These are phyloP conservation scores for Didymella pomorum DNA, from an alignment of 2,329 filamentous ascomycete species.

Conservation along the genomic window DNA sequence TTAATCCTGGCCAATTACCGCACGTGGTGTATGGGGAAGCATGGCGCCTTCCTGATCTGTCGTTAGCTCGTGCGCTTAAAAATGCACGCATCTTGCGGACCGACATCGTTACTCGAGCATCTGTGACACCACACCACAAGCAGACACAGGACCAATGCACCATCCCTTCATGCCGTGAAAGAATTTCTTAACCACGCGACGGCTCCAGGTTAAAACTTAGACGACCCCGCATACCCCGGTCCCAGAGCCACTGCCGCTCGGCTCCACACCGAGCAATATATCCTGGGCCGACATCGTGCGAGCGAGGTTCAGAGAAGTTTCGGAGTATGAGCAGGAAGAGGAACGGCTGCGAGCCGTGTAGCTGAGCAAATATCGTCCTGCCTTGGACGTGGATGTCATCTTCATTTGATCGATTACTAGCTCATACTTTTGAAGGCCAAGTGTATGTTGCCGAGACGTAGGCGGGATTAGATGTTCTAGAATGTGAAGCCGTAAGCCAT, in stretches of 20 bases:
- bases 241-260: constrained; percentile 2
- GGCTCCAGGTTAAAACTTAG: background rate
- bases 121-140: constrained; percentile 14
- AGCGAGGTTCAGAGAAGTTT: background rate
- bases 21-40: constrained; percentile 22
- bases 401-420: background rate
- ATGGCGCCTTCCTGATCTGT: constrained; percentile 26
- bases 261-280: constrained; percentile 7
- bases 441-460: background rate
- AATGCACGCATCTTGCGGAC: constrained; percentile 9
- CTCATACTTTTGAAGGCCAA: background rate
- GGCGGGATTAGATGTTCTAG: background rate
- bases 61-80: constrained; percentile 23
- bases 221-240: constrained; percentile 9
- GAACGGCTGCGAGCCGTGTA: constrained; percentile 7
- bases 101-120: constrained; percentile 17
- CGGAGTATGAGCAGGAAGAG: constrained; percentile 6
- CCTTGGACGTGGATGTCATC: background rate
- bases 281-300: constrained; percentile 18
- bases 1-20: constrained; percentile 26
- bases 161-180: background rate
- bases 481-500: background rate
- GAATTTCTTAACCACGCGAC: background rate
- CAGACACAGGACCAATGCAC: constrained; percentile 3
- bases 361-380: background rate